A percentile compares a stretch with the other conserved stretches of the same genome.
phyloP scores from a whole-genome alignment of 257 asterid species.

The Nicotiana benthamiana region DNA sequence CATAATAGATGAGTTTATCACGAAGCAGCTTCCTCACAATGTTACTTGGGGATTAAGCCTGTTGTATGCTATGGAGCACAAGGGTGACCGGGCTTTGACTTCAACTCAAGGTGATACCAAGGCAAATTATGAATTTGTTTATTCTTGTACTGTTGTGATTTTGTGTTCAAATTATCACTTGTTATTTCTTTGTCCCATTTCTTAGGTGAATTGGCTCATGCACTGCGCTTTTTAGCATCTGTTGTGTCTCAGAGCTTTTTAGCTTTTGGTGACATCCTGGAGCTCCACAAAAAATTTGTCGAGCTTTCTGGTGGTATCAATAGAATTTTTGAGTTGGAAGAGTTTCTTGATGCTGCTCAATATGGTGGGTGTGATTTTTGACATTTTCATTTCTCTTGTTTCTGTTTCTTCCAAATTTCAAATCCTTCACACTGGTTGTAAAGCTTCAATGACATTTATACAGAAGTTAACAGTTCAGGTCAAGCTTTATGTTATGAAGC shows the following conservation, averaged over 20 bases:
- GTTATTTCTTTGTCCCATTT: slow-evolving; percentile 5
- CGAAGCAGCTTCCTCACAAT: slow-evolving; percentile 97
- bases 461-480: neutral
- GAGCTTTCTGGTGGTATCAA: slow-evolving; percentile 98
- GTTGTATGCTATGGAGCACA: slow-evolving; percentile 92
- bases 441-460: neutral
- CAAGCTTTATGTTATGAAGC: neutral
- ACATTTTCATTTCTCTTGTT: slow-evolving; percentile 9
- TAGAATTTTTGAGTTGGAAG: slow-evolving; percentile 87
- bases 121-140: neutral
- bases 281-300: slow-evolving; percentile 77
- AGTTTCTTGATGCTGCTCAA: slow-evolving; percentile 84
- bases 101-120: slow-evolving; percentile 84
- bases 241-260: slow-evolving; percentile 98
- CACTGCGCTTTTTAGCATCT: slow-evolving; percentile 91
- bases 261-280: slow-evolving; percentile 99
- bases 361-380: slow-evolving; percentile 42
- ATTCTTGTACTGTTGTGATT: neutral
- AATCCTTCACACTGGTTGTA: neutral
- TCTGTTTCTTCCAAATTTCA: neutral
- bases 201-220: slow-evolving; percentile 96
- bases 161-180: neutral
- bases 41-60: slow-evolving; percentile 98
- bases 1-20: slow-evolving; percentile 80
- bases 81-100: slow-evolving; percentile 86